A percentile compares a stretch with the other conserved stretches of the same genome.
Evolutionary conservation across 495 filamentous ascomycete species (phyloP).

Genomic region (Podospora conica): DNA sequence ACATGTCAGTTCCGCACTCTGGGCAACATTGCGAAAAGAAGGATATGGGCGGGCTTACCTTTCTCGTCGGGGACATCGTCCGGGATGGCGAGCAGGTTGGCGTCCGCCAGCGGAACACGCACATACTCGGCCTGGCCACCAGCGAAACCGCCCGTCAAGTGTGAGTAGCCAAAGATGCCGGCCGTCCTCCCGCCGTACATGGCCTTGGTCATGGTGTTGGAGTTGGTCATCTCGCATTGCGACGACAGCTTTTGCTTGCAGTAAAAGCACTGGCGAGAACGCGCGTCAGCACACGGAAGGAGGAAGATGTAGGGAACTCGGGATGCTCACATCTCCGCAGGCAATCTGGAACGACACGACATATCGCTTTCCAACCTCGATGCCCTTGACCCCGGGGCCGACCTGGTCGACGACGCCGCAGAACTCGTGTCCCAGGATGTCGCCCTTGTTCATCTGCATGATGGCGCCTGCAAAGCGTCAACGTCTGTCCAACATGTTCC

Average conservation of each 20-base stretch:
- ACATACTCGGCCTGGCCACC: conserved; percentile 87
- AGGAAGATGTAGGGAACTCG: background rate
- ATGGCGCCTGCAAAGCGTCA: conserved; percentile 45
- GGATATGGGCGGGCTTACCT: conserved; percentile 40
- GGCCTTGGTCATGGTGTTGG: conserved; percentile 58
- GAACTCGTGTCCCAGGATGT: conserved; percentile 89
- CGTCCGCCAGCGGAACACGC: conserved; percentile 74
- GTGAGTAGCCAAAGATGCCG: conserved; percentile 68
- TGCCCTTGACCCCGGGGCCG: conserved; percentile 54
- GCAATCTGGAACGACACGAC: conserved; percentile 87
- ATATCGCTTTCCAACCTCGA: conserved; percentile 62
- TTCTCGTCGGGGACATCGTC: conserved; percentile 84
- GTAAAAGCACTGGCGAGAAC: conserved; percentile 53
- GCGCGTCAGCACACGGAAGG: conserved; percentile 26
- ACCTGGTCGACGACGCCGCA: conserved; percentile 72
- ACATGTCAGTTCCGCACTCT: background rate
- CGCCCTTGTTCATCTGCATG: conserved; percentile 69
- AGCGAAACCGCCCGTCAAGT: conserved; percentile 81
- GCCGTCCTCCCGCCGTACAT: conserved; percentile 72
- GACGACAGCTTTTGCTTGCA: conserved; percentile 70
- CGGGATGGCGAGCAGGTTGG: conserved; percentile 75
- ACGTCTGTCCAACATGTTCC: conserved; percentile 3
- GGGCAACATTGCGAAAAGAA: background rate
- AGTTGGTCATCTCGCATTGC: conserved; percentile 74
- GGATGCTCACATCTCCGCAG: conserved; percentile 44